Base-by-base conservation (phyloP, 495 filamentous ascomycete genomes). In the Penicillium atrosanguineum region DNA sequence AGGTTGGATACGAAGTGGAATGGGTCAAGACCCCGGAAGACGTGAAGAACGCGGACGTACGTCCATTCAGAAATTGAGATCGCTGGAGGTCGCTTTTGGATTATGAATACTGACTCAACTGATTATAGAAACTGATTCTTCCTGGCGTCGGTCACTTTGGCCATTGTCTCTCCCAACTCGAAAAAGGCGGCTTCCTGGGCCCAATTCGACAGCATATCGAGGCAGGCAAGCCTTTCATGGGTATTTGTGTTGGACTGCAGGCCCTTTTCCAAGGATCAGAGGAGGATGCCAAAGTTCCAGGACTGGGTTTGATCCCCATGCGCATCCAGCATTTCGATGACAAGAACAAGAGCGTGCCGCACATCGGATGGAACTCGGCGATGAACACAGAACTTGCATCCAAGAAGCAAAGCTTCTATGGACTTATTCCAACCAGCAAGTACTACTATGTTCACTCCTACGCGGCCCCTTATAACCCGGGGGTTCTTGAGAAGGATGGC, bases 371-470 rank as follows among this genome's bases (percentile, higher is more conserved):
- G 94, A 98, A 98, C 65, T 91, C 85, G 28, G 94, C 94, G 38
- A 81, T 79, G 52, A 78, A 81, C 8, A 73, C 69, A 31, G 75
- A 73, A 37, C 70, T 69, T 26, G 72, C 69, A 31, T 73, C 75
- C 31, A 75, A 77, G 36, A 60, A 65, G 20, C 61, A 76, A 54
- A 81, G 72, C 44, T 76, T 97, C 34, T 96, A 89, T 66, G 92
- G 88, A 39, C 69, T 98, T 44, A 68, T 79, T 41, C 83, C 88
- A 5, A 74, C 75, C 58, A 95, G 89, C 69, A 97, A 97, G 68
- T 98, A 97, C 77, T 98, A 98, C 68, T 98, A 97, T 61, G 91
- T 98, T 31, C 94, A 98, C 71, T 91, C 90, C 1, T 98, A 95
- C 64, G 93, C 91, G 48, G 86, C 86, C 18, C 87, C 86, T 0